A percentile compares a stretch with the other conserved stretches of the same genome.
phyloP scores from a whole-genome alignment of 139 green algal species.

The Volvox africanus region DNA sequence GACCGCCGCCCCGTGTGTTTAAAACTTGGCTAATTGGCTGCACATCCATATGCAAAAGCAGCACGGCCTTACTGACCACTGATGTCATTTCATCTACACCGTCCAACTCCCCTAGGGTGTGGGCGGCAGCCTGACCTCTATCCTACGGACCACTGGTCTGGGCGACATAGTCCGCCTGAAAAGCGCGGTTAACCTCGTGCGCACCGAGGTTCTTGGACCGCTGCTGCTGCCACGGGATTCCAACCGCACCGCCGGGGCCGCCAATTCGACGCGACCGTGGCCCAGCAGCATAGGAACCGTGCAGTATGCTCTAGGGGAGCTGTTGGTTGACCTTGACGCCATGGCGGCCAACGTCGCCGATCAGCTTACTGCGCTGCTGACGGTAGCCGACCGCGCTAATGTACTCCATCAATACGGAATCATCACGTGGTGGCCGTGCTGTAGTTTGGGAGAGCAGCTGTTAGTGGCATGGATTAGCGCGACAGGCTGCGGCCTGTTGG shows the following conservation, averaged over 20 bases:
- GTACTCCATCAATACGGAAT: neutral
- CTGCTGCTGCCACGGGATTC: neutral
- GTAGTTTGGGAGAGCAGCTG: neutral
- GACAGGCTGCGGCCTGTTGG: slow-evolving; percentile 27
- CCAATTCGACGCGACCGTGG: neutral
- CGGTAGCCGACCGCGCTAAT: neutral
- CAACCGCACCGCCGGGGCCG: neutral
- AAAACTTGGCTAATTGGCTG: no score
- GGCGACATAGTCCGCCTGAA: slow-evolving; percentile 14
- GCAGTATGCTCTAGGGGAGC: neutral
- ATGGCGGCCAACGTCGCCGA: neutral
- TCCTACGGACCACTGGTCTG: slow-evolving; percentile 21
- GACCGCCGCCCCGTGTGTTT: no score
- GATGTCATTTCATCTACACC: no score
- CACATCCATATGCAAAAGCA: no score
- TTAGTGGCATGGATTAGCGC: slow-evolving; percentile 22
- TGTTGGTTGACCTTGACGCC: neutral
- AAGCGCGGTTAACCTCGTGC: neutral
- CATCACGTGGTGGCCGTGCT: slow-evolving; percentile 21
- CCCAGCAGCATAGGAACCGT: slow-evolving; percentile 11
- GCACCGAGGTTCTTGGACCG: neutral
- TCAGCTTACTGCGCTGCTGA: neutral
- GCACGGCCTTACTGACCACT: no score
- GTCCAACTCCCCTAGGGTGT: neutral
- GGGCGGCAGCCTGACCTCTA: neutral